These are phyloP conservation scores for Abelmoschus esculentus DNA, from an alignment of 345 rosid species.

Conservation along the genomic window DNA sequence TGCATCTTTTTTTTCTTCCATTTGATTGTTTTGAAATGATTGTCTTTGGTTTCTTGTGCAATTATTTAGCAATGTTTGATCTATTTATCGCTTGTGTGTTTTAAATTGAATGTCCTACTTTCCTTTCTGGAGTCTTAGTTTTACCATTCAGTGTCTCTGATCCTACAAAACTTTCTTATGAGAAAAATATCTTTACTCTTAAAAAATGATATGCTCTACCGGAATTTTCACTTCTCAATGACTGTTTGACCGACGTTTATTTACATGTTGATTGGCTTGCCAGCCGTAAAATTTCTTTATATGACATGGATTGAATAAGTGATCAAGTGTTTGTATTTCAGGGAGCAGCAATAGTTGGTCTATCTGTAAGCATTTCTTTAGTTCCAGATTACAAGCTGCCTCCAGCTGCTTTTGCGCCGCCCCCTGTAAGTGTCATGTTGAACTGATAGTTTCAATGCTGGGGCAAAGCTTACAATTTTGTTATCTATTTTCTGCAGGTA, in stretches of 20 bases:
- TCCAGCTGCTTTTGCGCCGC: constrained; percentile 53
- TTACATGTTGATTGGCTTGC: not conserved
- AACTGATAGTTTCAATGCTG: not conserved
- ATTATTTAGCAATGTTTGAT: not conserved
- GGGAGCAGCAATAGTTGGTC: constrained; percentile 95
- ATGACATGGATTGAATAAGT: not conserved
- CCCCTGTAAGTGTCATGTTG: constrained; percentile 37
- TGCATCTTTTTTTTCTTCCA: not conserved
- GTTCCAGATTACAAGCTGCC: constrained; percentile 80
- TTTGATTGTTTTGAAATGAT: not conserved
- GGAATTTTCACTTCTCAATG: not conserved
- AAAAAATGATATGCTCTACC: not conserved
- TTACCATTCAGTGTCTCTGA: not conserved
- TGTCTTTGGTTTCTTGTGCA: not conserved
- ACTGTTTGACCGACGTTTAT: not conserved
- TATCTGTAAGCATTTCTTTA: constrained; percentile 50
- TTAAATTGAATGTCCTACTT: not conserved
- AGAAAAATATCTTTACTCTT: not conserved
- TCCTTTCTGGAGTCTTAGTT: not conserved
- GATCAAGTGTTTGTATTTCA: constrained; percentile 23
- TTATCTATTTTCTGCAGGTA: constrained; percentile 30
- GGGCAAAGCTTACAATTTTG: not conserved
- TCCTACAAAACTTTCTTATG: not conserved
- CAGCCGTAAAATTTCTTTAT: not conserved
- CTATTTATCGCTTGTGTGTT: not conserved